Evolutionary conservation across 768 basidiomycete genomes (phyloP).

Genomic region (Psilocybe cyanescens): DNA sequence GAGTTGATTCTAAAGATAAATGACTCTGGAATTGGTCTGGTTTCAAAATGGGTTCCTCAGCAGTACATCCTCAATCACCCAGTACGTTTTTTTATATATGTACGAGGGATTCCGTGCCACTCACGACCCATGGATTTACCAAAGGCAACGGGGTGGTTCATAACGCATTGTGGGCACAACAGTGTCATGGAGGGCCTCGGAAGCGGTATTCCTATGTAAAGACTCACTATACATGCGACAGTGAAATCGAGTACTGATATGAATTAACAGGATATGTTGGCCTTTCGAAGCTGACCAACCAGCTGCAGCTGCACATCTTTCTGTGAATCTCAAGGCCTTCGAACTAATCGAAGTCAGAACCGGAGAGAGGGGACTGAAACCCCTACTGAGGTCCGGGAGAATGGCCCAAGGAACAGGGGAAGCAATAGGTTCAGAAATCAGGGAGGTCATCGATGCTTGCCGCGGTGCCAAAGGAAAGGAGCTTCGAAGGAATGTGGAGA

Average conservation of each 20-base stretch:
- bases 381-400: slow-evolving; percentile 9
- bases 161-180: slow-evolving; percentile 18
- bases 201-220: slow-evolving; percentile 17
- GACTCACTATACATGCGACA: neutral
- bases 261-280: slow-evolving; percentile 14
- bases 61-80: slow-evolving; percentile 18
- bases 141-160: slow-evolving; percentile 20
- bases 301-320: slow-evolving; percentile 3
- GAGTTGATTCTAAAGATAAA: slow-evolving; percentile 6
- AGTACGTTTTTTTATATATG: neutral
- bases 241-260: neutral
- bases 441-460: slow-evolving; percentile 10
- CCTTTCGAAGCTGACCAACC: slow-evolving; percentile 18
- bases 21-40: slow-evolving; percentile 9
- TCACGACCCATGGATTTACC: neutral
- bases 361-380: slow-evolving; percentile 11
- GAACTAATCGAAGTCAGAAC: slow-evolving; percentile 19
- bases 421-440: slow-evolving; percentile 11
- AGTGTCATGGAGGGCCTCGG: slow-evolving; percentile 15
- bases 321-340: slow-evolving; percentile 8
- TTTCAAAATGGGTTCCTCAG: slow-evolving; percentile 17
- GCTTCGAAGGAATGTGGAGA: slow-evolving; percentile 2
- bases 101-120: neutral
- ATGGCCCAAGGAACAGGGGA: slow-evolving; percentile 10
- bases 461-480: slow-evolving; percentile 6